These are phyloP conservation scores for Agarophyton chilense DNA, from an alignment of 23 red algal genomes.

Conservation along the genomic window DNA sequence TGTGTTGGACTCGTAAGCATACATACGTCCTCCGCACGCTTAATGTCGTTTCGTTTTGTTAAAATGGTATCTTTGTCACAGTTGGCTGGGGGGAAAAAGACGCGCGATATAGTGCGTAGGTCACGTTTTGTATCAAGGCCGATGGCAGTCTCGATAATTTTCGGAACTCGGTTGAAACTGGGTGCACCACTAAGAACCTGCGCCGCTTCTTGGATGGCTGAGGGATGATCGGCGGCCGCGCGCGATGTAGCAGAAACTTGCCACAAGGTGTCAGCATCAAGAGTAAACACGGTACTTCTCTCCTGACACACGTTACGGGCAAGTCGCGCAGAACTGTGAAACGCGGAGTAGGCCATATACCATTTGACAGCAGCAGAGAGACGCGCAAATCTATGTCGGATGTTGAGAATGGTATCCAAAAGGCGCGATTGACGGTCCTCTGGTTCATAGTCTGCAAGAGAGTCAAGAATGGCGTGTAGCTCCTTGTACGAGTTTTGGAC, in stretches of 20 bases:
- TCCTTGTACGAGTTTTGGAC: constrained; percentile 79
- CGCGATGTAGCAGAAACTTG: background rate
- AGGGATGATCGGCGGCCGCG: constrained; percentile 33
- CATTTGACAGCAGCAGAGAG: constrained; percentile 67
- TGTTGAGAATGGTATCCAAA: constrained; percentile 61
- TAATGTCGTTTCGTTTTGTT: background rate
- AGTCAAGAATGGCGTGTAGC: constrained; percentile 72
- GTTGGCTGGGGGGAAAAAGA: background rate
- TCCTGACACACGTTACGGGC: constrained; percentile 1
- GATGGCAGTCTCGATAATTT: constrained; percentile 32
- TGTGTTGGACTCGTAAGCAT: background rate
- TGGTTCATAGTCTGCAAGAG: constrained; percentile 46
- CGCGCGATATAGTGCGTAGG: background rate
- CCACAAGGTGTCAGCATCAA: constrained; percentile 52
- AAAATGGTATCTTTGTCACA: background rate
- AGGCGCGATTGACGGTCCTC: constrained; percentile 52
- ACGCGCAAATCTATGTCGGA: constrained; percentile 76
- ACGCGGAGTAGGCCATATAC: constrained; percentile 70
- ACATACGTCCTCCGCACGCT: background rate
- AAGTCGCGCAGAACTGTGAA: constrained; percentile 64
- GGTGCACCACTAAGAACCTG: constrained; percentile 31
- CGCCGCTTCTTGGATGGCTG: constrained; percentile 49
- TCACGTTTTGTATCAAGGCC: constrained; percentile 25
- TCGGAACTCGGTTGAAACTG: constrained; percentile 33
- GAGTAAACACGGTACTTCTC: constrained; percentile 16